phyloP scores from a whole-genome alignment of 2,329 filamentous ascomycete species.

The Aspergillus flavus region DNA sequence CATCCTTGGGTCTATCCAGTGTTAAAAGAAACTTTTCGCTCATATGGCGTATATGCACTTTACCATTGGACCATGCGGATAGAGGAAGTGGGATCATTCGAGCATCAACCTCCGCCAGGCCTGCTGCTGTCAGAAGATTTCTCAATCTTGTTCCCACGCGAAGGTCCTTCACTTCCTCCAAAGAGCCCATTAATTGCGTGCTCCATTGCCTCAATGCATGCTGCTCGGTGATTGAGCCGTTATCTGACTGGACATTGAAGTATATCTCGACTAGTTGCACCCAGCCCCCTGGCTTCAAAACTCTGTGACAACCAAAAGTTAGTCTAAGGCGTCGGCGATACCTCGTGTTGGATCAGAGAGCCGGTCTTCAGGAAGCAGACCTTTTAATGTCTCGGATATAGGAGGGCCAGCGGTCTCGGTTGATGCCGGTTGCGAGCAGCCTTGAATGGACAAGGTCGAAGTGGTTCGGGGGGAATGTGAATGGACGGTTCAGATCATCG shows the following conservation, averaged over 20 bases:
- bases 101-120: slow-evolving; percentile 69
- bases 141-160: slow-evolving; percentile 64
- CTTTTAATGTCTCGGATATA: slow-evolving; percentile 76
- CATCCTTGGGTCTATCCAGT: slow-evolving; percentile 41
- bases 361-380: slow-evolving; percentile 30
- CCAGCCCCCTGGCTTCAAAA: slow-evolving; percentile 76
- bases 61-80: slow-evolving; percentile 70
- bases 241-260: slow-evolving; percentile 82
- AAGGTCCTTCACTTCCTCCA: slow-evolving; percentile 68
- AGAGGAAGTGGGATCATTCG: slow-evolving; percentile 68
- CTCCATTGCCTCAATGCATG: slow-evolving; percentile 71
- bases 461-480: slow-evolving; percentile 68
- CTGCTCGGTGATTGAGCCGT: slow-evolving; percentile 70
- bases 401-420: slow-evolving; percentile 69
- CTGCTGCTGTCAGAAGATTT: slow-evolving; percentile 61
- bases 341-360: neutral
- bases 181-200: slow-evolving; percentile 61
- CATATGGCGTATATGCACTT: slow-evolving; percentile 22
- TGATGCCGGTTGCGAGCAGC: slow-evolving; percentile 63
- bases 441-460: slow-evolving; percentile 85
- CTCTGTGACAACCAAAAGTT: slow-evolving; percentile 25
- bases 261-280: slow-evolving; percentile 88
- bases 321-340: slow-evolving; percentile 6
- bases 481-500: slow-evolving; percentile 70
- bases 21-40: slow-evolving; percentile 23